Base-by-base conservation (phyloP, 202 grass and related monocot genomes). In the Digitaria exilis region DNA sequence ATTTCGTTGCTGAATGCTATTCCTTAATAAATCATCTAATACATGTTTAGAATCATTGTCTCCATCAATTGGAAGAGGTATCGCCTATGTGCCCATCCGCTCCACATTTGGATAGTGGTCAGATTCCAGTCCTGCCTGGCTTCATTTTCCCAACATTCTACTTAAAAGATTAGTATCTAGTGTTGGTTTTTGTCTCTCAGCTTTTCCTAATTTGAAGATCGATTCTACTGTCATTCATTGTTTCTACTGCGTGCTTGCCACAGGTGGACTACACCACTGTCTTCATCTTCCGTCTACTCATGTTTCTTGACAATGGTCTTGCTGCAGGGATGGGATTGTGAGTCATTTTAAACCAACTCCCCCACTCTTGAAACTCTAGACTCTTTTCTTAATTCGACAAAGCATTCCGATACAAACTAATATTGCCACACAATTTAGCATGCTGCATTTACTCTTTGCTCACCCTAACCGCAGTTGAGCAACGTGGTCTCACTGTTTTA, bases 81-180 rank as follows among this genome's bases (percentile, higher is more conserved):
- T 84, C 96, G 81, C 71, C 78, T 94, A 9, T 98, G 96, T 69
- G 87, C 82, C 28, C 93, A 98, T 71, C 96, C 96, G 31, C 80
- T 98, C 69, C 96, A 98, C 84, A 90, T 98, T 87, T 98, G 96
- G 96, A 96, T 96, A 85, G 89, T 98, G 91, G 96, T 97, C 15
- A 90, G 91, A 74, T 75, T 34, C 56, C 29, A 26, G 31, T 44
- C 12, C 17, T 52, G 17, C 60, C 77, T 81, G 15, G 11, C 16
- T 51, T 60, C 41, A 2, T 66, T 41, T 51, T 16, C 0, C 9
- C 42, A 1, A 8, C 17, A 6, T 65, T 25, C 56, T 30, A 54
- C 31, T 28, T 66, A 52, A 34, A 75, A 16, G 2, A 39, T 13
- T 55, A 28, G n/a, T 67, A 25, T 24, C 17, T 72, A 72, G 45